phyloP scores from a whole-genome alignment of 352 stramenopile species.

The Phytophthora tubulina region DNA sequence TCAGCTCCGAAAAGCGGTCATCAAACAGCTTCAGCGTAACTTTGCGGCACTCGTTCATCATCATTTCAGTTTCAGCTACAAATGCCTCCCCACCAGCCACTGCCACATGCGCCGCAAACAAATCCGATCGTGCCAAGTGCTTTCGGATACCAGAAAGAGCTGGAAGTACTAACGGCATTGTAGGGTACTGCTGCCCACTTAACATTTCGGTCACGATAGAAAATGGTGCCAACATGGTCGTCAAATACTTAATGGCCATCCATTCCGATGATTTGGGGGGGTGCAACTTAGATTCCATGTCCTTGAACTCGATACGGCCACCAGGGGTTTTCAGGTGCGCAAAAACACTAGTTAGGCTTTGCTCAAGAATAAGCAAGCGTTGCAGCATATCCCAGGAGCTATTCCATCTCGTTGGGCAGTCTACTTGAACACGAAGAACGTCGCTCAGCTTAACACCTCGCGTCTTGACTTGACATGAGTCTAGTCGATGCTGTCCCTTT shows the following conservation, averaged over 20 bases:
- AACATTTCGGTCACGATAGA: neutral
- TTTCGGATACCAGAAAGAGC: neutral
- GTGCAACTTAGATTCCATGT: conserved; percentile 4
- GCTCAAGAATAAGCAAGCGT: conserved; percentile 12
- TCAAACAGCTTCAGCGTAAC: conserved; percentile 10
- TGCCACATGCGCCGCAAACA: conserved; percentile 4
- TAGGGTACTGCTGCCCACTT: conserved; percentile 17
- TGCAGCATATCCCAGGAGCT: conserved; percentile 26
- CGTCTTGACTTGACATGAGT: neutral
- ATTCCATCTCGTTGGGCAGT: conserved; percentile 25
- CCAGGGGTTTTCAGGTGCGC: neutral
- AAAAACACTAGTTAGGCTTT: conserved; percentile 3
- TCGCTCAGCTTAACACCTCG: neutral
- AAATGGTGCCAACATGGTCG: conserved; percentile 9
- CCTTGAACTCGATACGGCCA: conserved; percentile 2
- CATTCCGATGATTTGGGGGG: conserved; percentile 7
- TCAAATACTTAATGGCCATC: conserved; percentile 17
- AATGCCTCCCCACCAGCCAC: conserved; percentile 1
- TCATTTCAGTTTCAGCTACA: conserved; percentile 11
- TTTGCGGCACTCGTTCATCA: conserved; percentile 26
- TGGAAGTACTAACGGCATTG: conserved; percentile 14
- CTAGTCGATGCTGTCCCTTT: conserved; percentile 19
- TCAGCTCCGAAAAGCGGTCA: neutral
- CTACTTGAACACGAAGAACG: neutral
- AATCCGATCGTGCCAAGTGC: conserved; percentile 10